Evolutionary conservation across 495 filamentous ascomycete genomes (phyloP).

Genomic region (Paragyromitra xinjiangensis): DNA sequence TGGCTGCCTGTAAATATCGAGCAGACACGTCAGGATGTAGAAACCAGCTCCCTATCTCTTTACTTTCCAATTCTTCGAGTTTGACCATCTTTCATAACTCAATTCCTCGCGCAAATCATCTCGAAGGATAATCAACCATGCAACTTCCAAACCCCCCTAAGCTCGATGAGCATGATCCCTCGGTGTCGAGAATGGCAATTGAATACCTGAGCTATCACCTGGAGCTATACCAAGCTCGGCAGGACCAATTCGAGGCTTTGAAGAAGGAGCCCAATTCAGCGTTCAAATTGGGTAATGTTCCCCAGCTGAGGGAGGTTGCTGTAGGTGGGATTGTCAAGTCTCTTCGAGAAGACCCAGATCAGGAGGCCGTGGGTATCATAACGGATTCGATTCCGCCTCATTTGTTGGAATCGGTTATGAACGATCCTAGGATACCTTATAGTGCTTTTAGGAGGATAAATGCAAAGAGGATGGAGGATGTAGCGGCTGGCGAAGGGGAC

Average conservation of each 20-base stretch:
- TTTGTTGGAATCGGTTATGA: neutral
- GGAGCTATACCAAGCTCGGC: neutral
- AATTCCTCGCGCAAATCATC: neutral
- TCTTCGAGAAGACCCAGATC: neutral
- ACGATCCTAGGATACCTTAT: slow-evolving; percentile 44
- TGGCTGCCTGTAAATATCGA: neutral
- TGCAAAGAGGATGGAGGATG: neutral
- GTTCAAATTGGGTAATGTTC: neutral
- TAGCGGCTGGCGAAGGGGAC: slow-evolving; percentile 18
- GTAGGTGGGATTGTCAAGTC: slow-evolving; percentile 14
- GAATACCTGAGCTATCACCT: slow-evolving; percentile 33
- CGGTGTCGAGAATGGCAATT: slow-evolving; percentile 10
- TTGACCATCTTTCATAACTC: neutral
- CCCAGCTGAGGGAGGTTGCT: slow-evolving; percentile 13
- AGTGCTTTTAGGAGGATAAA: slow-evolving; percentile 35
- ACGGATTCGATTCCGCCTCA: slow-evolving; percentile 15
- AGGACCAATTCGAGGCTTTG: slow-evolving; percentile 7
- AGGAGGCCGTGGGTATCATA: neutral
- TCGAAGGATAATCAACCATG: neutral
- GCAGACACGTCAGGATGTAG: neutral
- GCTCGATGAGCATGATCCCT: no score
- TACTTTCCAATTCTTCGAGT: neutral
- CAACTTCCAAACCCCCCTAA: neutral
- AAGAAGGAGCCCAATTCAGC: neutral
- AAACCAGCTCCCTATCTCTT: neutral